Conservation (phyloP, 495 filamentous ascomycete genomes). For the Xylaria bambusicola region DNA sequence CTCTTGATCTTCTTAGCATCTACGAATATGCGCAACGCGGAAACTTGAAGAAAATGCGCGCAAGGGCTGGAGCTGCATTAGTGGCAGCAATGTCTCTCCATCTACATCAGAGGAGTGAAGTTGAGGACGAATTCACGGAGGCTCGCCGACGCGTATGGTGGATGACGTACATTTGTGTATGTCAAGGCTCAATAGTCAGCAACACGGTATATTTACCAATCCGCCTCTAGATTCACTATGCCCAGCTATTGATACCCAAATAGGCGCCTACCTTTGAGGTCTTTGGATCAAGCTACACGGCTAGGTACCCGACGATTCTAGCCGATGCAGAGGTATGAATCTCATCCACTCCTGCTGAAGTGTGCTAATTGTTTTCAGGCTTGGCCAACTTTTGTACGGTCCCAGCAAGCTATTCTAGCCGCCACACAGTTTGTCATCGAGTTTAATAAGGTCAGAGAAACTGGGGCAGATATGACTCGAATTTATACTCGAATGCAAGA, state of each 20-base stretch:
- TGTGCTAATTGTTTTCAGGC: conserved; percentile 36
- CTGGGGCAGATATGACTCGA: conserved; percentile 47
- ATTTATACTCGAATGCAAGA: conserved; percentile 59
- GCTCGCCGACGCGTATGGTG: conserved; percentile 61
- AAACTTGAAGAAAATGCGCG: conserved; percentile 63
- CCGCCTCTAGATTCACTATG: background rate
- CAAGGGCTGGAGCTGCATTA: conserved; percentile 58
- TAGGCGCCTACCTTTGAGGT: conserved; percentile 56
- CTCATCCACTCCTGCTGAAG: background rate
- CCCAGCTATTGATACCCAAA: conserved; percentile 22
- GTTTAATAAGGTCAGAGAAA: conserved; percentile 36
- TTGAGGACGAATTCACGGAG: conserved; percentile 53
- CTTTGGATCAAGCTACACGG: conserved; percentile 59
- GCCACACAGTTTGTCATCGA: conserved; percentile 58
- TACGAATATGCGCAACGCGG: conserved; percentile 65
- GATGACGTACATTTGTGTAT: conserved; percentile 65
- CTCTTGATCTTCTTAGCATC: conserved; percentile 56
- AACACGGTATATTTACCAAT: conserved; percentile 48
- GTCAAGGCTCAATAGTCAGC: conserved; percentile 62
- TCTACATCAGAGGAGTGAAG: conserved; percentile 50
- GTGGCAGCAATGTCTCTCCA: conserved; percentile 55
- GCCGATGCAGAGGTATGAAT: conserved; percentile 55
- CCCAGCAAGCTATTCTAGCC: conserved; percentile 58
- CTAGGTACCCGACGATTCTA: conserved; percentile 54
- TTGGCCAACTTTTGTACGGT: conserved; percentile 58